Percentiles rank a stretch among this genome's conserved stretches.
phyloP scores from a whole-genome alignment of 2,329 filamentous ascomycete genomes.

The Trichocomaceae sp. region DNA sequence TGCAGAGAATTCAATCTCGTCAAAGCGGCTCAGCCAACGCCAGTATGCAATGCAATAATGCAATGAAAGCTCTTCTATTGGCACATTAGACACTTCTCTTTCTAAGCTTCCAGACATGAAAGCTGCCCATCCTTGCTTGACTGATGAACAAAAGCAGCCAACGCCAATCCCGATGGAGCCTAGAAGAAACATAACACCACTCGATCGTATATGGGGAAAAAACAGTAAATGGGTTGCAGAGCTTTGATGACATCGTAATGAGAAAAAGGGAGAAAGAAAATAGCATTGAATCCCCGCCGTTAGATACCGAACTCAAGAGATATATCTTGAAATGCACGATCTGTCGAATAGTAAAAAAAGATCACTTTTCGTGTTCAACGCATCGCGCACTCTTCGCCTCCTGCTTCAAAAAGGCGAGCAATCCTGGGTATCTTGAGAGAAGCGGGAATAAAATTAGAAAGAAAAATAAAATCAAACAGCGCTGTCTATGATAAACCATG shows the following conservation, averaged over 20 bases:
- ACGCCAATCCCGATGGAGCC: constrained; percentile 1
- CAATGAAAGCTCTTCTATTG: constrained; percentile 31
- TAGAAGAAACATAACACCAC: neutral
- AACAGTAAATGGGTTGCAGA: constrained; percentile 10
- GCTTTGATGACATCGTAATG: constrained; percentile 13
- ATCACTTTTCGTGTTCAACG: constrained; percentile 24
- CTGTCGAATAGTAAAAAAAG: constrained; percentile 29
- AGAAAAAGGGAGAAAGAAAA: constrained; percentile 6
- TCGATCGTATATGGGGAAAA: constrained; percentile 10
- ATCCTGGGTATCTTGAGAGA: constrained; percentile 43
- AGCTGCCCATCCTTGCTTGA: neutral
- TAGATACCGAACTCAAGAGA: constrained; percentile 36
- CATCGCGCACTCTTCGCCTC: constrained; percentile 34
- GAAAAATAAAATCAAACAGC: constrained; percentile 37
- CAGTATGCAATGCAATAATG: constrained; percentile 33
- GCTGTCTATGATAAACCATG: constrained; percentile 49
- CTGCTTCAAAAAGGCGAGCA: constrained; percentile 34
- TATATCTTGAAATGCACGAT: constrained; percentile 36
- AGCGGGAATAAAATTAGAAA: constrained; percentile 25
- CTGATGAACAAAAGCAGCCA: constrained; percentile 3
- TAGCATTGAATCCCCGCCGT: constrained; percentile 25
- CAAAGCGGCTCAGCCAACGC: constrained; percentile 36
- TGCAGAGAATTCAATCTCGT: constrained; percentile 27
- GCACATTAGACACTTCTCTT: constrained; percentile 15
- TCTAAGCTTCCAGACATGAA: constrained; percentile 12